These are phyloP conservation scores for Ceratobasidium sp. DNA, from an alignment of 1,284 basidiomycete species.

Conservation along the genomic window DNA sequence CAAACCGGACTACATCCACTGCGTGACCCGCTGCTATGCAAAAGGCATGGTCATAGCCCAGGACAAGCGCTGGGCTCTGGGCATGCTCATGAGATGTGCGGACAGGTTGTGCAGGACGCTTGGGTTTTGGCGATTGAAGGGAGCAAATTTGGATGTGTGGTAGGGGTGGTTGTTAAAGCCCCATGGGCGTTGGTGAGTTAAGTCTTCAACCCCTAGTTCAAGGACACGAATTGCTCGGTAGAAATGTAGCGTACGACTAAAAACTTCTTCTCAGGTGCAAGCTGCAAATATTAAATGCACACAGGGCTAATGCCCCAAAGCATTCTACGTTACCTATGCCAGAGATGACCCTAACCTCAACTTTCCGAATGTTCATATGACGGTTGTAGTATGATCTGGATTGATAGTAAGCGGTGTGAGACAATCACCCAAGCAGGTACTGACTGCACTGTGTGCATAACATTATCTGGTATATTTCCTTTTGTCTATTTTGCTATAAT, in stretches of 20 bases:
- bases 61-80: slow-evolving; percentile 56
- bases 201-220: slow-evolving; percentile 19
- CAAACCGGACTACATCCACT: slow-evolving; percentile 71
- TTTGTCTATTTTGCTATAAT: slow-evolving; percentile 11
- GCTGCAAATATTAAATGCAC: slow-evolving; percentile 96
- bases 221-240: slow-evolving; percentile 54
- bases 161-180: slow-evolving; percentile 86
- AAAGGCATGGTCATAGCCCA: slow-evolving; percentile 33
- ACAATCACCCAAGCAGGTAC: slow-evolving; percentile 72
- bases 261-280: slow-evolving; percentile 71
- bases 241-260: slow-evolving; percentile 89
- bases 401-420: slow-evolving; percentile 51
- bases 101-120: slow-evolving; percentile 82
- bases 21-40: slow-evolving; percentile 68
- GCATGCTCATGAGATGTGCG: slow-evolving; percentile 80
- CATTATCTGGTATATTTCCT: slow-evolving; percentile 82
- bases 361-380: slow-evolving; percentile 70
- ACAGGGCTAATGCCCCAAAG: slow-evolving; percentile 90
- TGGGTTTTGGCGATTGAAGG: slow-evolving; percentile 78
- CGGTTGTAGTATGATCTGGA: too few relatives aligned
- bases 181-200: slow-evolving; percentile 85
- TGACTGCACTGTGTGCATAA: slow-evolving; percentile 78
- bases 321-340: slow-evolving; percentile 95
- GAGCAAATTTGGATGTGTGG: slow-evolving; percentile 76
- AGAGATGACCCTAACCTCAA: slow-evolving; percentile 67